Conservation (phyloP, 1,139 yeast genomes). For the Dujonia santamariae region DNA sequence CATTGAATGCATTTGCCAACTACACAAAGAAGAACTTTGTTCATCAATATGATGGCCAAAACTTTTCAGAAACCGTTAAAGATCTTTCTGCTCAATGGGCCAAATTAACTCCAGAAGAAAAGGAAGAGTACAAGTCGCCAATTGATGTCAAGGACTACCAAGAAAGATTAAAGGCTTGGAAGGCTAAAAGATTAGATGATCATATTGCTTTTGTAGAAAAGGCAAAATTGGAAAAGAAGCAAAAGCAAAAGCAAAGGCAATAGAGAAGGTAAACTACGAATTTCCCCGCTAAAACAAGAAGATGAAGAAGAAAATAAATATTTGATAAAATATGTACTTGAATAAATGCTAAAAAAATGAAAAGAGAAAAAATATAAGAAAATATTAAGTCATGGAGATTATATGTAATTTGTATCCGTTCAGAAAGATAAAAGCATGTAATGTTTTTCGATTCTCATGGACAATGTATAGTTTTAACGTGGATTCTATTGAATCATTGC, state of each 20-base stretch:
- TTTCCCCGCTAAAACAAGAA: background rate
- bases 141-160: background rate
- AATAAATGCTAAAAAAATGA: conserved; percentile 6
- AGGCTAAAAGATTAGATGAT: conserved; percentile 1
- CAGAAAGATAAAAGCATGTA: too few relatives aligned
- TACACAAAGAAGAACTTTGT: conserved; percentile 29
- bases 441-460: too few relatives aligned
- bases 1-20: conserved; percentile 28
- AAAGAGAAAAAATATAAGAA: conserved; percentile 8
- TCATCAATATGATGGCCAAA: conserved; percentile 13
- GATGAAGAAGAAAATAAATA: background rate
- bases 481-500: too few relatives aligned
- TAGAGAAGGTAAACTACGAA: too few relatives aligned
- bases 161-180: conserved; percentile 2
- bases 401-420: background rate
- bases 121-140: conserved; percentile 12
- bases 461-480: too few relatives aligned
- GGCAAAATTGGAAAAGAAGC: conserved; percentile 1
- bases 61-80: conserved; percentile 24
- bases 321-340: background rate
- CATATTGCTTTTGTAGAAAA: background rate
- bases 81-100: conserved; percentile 30
- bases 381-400: background rate
- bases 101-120: conserved; percentile 25
- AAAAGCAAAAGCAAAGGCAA: too few relatives aligned